Evolutionary conservation across 2,329 filamentous ascomycete species (phyloP), one percentile per base, ranked within the genome.

Genomic region (Sordariomycetes sp.): DNA sequence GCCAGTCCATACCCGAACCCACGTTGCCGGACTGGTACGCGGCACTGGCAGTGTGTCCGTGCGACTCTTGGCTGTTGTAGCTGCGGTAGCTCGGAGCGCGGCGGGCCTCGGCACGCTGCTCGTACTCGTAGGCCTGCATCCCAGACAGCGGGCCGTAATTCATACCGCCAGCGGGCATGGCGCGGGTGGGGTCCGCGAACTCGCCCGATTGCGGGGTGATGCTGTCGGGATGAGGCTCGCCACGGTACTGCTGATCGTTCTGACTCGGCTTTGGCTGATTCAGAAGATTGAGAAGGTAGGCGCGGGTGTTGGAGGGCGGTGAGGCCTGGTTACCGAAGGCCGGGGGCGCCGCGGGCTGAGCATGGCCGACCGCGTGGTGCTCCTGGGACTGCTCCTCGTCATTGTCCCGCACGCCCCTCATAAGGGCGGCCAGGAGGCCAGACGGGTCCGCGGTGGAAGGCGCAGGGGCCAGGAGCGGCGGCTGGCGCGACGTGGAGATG

Each of bases 281-380:
- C 61, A 99, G 79, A 59, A 97, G 77, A 64, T 89, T 87, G 61
- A 97, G 82, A 53, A 99, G 77, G 66, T 94, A 88, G 61, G 92
- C 85, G 69, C 95, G 88, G 4, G 90, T 89, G 68, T 90, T 86
- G 53, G 82, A 78, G 24, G 79, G 72, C 56, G 82, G 79, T 51
- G 79, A 74, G 36, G 74, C 73, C 28, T 74, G 70, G 32, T 74
- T 69, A 61, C 70, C 74, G 71, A 78, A 80, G 45, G 66, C 61
- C 34, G 61, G 59, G 53, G 62, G 60, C 59, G 57, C 17, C 48
- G 63, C 54, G 50, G 65, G 17, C 20, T 20, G 20, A 50, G 45
- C 45, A 22, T 50, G 45, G 45, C n/a, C 52, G 39, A 60, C 53
- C 52, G 57, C 53, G n/a, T 62, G 62, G 32, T 59, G 62, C 45